These are phyloP conservation scores for Amanita thiersii DNA, from an alignment of 768 basidiomycete genomes.

Conservation along the genomic window DNA sequence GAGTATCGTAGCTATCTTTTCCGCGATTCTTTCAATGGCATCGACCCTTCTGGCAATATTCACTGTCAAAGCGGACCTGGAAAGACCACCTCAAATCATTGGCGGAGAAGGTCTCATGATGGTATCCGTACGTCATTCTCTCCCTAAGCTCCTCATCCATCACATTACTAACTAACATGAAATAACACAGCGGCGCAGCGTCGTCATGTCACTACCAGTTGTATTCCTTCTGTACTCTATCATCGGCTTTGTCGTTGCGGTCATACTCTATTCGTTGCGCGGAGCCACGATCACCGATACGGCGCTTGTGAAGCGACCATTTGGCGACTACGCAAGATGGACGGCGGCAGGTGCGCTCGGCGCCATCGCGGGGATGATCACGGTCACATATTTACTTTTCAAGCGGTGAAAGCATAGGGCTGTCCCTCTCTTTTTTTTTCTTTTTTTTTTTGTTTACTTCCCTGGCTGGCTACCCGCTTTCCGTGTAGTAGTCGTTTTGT, in stretches of 20 bases:
- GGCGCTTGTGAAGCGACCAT: constrained; percentile 27
- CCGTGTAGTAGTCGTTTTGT: no score
- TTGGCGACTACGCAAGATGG: constrained; percentile 57
- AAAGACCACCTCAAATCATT: constrained; percentile 36
- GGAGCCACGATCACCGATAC: constrained; percentile 35
- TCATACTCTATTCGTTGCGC: constrained; percentile 59
- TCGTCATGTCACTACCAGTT: constrained; percentile 64
- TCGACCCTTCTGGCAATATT: constrained; percentile 65
- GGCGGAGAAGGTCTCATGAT: constrained; percentile 51
- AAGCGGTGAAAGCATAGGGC: no score
- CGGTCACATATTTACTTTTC: constrained; percentile 38
- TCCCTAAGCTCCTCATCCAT: neutral
- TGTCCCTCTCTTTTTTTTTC: no score
- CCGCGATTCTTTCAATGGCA: constrained; percentile 62
- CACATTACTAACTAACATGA: neutral
- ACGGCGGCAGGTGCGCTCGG: constrained; percentile 58
- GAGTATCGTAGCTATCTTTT: constrained; percentile 59
- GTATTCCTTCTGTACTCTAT: constrained; percentile 70
- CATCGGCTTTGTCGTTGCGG: constrained; percentile 56
- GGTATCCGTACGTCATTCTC: constrained; percentile 30
- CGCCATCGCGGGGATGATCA: constrained; percentile 52
- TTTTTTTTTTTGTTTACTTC: no score
- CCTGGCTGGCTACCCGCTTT: no score
- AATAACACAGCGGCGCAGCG: constrained; percentile 40
- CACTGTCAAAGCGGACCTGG: constrained; percentile 59